Evolutionary conservation across 805 yeast species (phyloP).

Genomic region (Kodamaea kakaduensis): DNA sequence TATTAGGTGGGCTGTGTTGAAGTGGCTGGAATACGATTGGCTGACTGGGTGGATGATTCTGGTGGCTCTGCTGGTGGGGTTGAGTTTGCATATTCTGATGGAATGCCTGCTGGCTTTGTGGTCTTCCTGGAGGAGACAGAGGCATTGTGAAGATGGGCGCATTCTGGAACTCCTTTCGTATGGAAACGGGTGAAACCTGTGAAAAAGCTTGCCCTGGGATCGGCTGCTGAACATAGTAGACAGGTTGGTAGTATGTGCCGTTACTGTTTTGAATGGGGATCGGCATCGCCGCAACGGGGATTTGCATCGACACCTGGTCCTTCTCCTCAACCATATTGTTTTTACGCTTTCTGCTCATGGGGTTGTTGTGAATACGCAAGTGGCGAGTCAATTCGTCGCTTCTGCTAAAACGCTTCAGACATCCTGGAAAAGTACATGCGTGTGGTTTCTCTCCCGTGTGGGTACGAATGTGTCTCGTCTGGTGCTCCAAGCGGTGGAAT

Average conservation of each 20-base stretch:
- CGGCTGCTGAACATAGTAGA: conserved; percentile 24
- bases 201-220: conserved; percentile 1
- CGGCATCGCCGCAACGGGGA: conserved; percentile 11
- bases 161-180: conserved; percentile 6
- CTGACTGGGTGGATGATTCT: conserved; percentile 1
- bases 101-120: conserved; percentile 6
- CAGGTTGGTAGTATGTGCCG: conserved; percentile 23
- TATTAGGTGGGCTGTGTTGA: conserved; percentile 7
- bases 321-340: conserved; percentile 17
- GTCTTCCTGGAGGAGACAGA: not conserved
- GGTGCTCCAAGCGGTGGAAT: conserved; percentile 72
- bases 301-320: conserved; percentile 6
- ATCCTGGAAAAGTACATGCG: conserved; percentile 67
- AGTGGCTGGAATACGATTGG: not conserved
- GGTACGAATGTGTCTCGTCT: conserved; percentile 73
- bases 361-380: conserved; percentile 66
- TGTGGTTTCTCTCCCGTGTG: conserved; percentile 84
- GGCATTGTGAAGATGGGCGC: conserved; percentile 1
- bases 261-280: conserved; percentile 8
- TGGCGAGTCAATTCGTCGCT: conserved; percentile 76
- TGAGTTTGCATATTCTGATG: conserved; percentile 26
- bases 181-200: conserved; percentile 5
- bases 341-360: conserved; percentile 61
- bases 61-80: conserved; percentile 7
- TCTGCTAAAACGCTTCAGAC: conserved; percentile 63